phyloP scores from a whole-genome alignment of 202 grass and related monocot species.

The Brachypodium distachyon region DNA sequence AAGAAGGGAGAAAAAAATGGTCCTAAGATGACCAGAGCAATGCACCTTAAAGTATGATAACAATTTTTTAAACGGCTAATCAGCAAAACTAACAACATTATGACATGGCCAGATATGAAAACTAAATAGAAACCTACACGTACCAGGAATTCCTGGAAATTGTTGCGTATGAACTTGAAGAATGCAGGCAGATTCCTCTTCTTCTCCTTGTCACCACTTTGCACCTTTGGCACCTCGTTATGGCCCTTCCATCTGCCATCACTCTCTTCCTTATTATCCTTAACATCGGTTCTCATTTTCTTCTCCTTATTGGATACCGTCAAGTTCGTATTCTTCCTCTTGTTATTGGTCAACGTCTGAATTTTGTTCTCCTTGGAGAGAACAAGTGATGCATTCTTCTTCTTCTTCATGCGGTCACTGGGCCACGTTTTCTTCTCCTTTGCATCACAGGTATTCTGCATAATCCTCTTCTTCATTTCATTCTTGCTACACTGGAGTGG shows the following conservation, averaged over 20 bases:
- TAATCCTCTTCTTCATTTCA: background rate
- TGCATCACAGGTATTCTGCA: background rate
- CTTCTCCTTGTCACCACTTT: background rate
- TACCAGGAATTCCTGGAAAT: constrained; percentile 45
- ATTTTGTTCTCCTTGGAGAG: background rate
- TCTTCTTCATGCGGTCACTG: background rate
- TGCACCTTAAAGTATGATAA: background rate
- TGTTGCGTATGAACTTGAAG: constrained; percentile 27
- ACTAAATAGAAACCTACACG: constrained; percentile 1
- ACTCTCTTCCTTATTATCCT: background rate
- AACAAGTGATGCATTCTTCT: background rate
- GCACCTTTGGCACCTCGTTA: background rate
- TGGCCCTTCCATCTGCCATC: background rate
- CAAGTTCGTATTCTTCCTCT: background rate
- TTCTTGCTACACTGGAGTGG: background rate
- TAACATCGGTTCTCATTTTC: background rate
- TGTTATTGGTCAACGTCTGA: background rate
- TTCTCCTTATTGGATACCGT: background rate
- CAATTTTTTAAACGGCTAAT: background rate
- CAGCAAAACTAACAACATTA: background rate
- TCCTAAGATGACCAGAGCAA: background rate
- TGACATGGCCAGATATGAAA: background rate
- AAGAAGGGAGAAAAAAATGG: background rate
- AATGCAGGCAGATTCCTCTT: background rate
- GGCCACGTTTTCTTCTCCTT: constrained; percentile 7